Percentiles rank a stretch among this genome's conserved stretches.
phyloP scores from a whole-genome alignment of 2,329 filamentous ascomycete genomes.

The Lachnellula hyalina region DNA sequence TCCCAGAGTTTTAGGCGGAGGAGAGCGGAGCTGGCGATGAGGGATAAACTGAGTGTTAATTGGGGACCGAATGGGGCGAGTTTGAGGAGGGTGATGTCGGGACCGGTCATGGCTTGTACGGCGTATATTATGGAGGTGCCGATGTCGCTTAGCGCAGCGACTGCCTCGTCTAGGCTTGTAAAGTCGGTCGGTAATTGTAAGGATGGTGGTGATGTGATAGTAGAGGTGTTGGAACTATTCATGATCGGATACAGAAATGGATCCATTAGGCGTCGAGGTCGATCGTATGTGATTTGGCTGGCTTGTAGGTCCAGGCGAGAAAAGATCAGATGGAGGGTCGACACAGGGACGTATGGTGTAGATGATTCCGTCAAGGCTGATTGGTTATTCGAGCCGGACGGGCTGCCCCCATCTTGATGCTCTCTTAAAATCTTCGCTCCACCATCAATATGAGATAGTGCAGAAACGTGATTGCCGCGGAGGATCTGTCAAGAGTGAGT shows the following conservation, averaged over 20 bases:
- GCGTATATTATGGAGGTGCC: not conserved
- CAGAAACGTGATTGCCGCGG: constrained; percentile 12
- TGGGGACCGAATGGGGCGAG: not conserved
- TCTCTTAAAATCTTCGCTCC: constrained; percentile 15
- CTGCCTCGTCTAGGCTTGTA: constrained; percentile 3
- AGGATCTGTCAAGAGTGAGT: constrained; percentile 6
- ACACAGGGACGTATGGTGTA: constrained; percentile 8
- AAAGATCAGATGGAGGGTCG: constrained; percentile 13
- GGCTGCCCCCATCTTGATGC: not conserved
- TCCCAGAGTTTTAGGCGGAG: not conserved
- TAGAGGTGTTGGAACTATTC: not conserved
- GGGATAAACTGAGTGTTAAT: not conserved
- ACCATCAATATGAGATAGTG: constrained; percentile 16
- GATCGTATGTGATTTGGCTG: not conserved
- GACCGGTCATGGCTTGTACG: not conserved
- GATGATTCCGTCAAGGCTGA: not conserved
- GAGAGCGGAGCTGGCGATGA: not conserved
- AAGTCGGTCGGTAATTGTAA: not conserved
- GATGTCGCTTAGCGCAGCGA: constrained; percentile 4
- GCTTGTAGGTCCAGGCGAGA: constrained; percentile 13
- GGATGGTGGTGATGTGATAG: not conserved
- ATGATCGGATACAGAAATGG: not conserved
- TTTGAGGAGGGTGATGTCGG: not conserved
- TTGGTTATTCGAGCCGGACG: not conserved
- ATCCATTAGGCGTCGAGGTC: not conserved